These are phyloP conservation scores for Canariomyces notabilis DNA, from an alignment of 2,329 filamentous ascomycete species.

Conservation along the genomic window DNA sequence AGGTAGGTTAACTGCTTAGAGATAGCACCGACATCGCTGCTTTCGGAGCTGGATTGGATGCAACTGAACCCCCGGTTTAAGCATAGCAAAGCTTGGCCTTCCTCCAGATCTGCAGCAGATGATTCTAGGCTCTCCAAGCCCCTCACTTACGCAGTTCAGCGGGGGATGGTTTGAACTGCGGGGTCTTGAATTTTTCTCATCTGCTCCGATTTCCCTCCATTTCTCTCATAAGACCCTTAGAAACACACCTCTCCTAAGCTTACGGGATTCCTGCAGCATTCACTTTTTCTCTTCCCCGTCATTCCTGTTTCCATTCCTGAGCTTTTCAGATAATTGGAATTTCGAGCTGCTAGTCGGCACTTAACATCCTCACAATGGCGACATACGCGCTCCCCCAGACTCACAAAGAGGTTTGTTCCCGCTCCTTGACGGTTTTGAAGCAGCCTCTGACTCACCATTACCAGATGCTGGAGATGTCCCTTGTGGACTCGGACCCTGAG, in stretches of 20 bases:
- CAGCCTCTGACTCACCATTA: conserved; percentile 27
- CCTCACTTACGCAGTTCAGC: conserved; percentile 7
- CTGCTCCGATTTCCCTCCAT: conserved; percentile 17
- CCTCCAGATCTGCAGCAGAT: neutral
- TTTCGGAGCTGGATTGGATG: neutral
- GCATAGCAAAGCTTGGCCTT: conserved; percentile 12
- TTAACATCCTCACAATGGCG: conserved; percentile 21
- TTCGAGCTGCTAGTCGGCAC: neutral
- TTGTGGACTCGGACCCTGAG: conserved; percentile 87
- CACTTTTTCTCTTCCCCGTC: neutral
- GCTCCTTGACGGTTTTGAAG: conserved; percentile 24
- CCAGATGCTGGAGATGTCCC: conserved; percentile 92
- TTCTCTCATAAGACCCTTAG: neutral
- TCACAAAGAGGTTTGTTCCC: conserved; percentile 48
- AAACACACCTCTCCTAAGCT: neutral
- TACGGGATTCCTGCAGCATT: neutral
- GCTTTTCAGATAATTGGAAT: neutral
- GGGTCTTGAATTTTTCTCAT: conserved; percentile 20
- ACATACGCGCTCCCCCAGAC: conserved; percentile 49
- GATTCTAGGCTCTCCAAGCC: neutral
- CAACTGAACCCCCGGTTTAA: conserved; percentile 9
- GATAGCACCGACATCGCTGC: conserved; percentile 14
- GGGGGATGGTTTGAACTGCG: conserved; percentile 14
- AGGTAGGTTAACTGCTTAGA: neutral
- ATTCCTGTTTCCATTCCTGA: neutral